Evolutionary conservation across 2,329 filamentous ascomycete species (phyloP).

Genomic region (Daldinia sp.): DNA sequence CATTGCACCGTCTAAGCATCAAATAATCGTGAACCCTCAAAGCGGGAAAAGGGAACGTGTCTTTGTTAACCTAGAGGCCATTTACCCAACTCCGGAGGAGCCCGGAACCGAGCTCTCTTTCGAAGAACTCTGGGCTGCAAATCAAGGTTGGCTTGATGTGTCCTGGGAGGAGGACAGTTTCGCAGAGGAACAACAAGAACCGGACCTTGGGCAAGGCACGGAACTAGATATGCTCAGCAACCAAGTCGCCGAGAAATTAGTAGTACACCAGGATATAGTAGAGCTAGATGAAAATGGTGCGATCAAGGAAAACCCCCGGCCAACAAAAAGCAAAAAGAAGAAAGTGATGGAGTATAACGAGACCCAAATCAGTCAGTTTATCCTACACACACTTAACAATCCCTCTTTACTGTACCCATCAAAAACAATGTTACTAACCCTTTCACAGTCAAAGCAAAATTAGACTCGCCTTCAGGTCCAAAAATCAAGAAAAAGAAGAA

Average conservation of each 20-base stretch:
- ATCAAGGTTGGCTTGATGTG: constrained; percentile 75
- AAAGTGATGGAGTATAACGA: constrained; percentile 89
- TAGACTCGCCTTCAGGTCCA: constrained; percentile 87
- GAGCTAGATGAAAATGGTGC: constrained; percentile 71
- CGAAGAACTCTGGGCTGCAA: constrained; percentile 87
- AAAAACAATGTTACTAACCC: constrained; percentile 48
- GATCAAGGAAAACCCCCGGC: constrained; percentile 58
- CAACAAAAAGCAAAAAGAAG: constrained; percentile 73
- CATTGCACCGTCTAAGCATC: constrained; percentile 77
- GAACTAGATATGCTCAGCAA: constrained; percentile 49
- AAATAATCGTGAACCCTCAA: constrained; percentile 84
- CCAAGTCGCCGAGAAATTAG: constrained; percentile 55
- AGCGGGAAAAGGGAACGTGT: constrained; percentile 88
- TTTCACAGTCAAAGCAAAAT: constrained; percentile 83
- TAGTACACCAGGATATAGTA: constrained; percentile 59
- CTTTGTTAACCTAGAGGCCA: constrained; percentile 84
- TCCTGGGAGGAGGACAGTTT: constrained; percentile 64
- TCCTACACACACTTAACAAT: background rate
- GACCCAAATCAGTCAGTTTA: constrained; percentile 85
- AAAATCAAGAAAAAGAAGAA: constrained; percentile 86
- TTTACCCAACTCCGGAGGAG: constrained; percentile 83
- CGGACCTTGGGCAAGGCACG: constrained; percentile 39
- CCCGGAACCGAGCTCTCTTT: constrained; percentile 84
- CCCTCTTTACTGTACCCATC: background rate
- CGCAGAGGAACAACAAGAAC: constrained; percentile 40